Evolutionary conservation across 2,329 filamentous ascomycete species (phyloP).

Genomic region (Ophiostoma sp.): DNA sequence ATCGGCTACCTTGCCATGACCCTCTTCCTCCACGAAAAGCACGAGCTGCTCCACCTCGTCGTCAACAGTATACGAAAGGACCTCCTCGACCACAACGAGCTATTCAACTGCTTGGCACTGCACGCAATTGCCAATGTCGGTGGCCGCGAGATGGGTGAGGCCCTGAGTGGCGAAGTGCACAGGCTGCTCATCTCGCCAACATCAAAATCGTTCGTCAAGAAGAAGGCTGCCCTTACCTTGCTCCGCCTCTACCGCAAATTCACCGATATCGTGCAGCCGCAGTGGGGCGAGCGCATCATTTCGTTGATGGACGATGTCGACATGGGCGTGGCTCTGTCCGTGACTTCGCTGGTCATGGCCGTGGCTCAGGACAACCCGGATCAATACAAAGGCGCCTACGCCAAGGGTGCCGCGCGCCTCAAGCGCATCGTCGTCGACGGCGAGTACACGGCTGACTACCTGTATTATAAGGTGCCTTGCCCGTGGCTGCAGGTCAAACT

Average conservation of each 20-base stretch:
- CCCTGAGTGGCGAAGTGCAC: slow-evolving; percentile 87
- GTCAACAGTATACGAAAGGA: slow-evolving; percentile 99
- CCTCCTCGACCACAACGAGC: slow-evolving; percentile 87
- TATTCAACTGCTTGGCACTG: slow-evolving; percentile 94
- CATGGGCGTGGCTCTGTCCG: slow-evolving; percentile 89
- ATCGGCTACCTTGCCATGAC: slow-evolving; percentile 98
- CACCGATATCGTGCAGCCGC: slow-evolving; percentile 87
- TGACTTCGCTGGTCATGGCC: slow-evolving; percentile 93
- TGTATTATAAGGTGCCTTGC: slow-evolving; percentile 99
- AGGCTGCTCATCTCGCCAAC: slow-evolving; percentile 85
- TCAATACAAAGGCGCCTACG: slow-evolving; percentile 89
- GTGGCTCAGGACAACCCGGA: slow-evolving; percentile 92
- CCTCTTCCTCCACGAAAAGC: slow-evolving; percentile 93
- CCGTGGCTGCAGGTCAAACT: slow-evolving; percentile 98
- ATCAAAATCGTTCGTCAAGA: slow-evolving; percentile 98
- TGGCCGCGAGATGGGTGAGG: slow-evolving; percentile 94
- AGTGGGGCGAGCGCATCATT: slow-evolving; percentile 97
- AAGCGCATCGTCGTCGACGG: slow-evolving; percentile 89
- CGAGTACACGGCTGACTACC: slow-evolving; percentile 85
- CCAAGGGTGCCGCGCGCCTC: slow-evolving; percentile 85
- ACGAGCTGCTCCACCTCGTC: slow-evolving; percentile 92
- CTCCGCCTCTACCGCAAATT: slow-evolving; percentile 93
- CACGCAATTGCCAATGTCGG: slow-evolving; percentile 99
- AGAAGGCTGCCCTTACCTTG: slow-evolving; percentile 93
- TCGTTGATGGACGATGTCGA: slow-evolving; percentile 98